Evolutionary conservation across 2,329 filamentous ascomycete genomes (phyloP), one percentile per base, ranked within the genome.

Genomic region (Nemania sp.): DNA sequence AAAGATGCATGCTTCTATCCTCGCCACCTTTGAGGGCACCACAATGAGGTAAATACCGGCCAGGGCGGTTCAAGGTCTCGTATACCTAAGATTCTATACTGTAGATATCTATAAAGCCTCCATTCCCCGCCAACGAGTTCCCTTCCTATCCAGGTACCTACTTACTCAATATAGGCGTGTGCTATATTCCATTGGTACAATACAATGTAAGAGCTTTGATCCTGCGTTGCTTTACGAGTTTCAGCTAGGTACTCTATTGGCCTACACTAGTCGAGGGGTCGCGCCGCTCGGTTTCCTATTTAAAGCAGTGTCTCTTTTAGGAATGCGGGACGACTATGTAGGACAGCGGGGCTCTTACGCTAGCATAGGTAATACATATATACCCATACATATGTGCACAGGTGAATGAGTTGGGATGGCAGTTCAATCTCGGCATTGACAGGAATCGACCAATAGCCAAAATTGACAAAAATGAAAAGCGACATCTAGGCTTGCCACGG

Each of bases 191-290:
- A 57, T 67, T 64, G 63, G 60, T 35, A 35, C 32, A 35, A 35
- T 35, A 35, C 32, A 35, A 35, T 8, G 32, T 56, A 56, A 53
- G 57, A 53, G 47, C 29, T 24, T 49, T 60, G 27, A 68, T 43
- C 69, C 68, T 71, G 70, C 70, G 68, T 70, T 62, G 49, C 52
- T 62, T 56, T 47, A 62, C 56, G 45, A 64, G 69, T 71, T 71
- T 70, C 70, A 72, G 70, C 65, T n/a, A n/a, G n/a, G n/a, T n/a
- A n/a, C n/a, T n/a, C n/a, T 70, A 38, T 27, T 41, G 49, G 61
- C 35, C 57, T 35, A 35, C 32, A 11, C 32, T 64, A 69, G 53
- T 58, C 41, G 58, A 67, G 66, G 63, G 58, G 59, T 38, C 32
- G 55, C 55, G 29, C 64, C 29, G 55, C 62, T 60, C 49, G 27